Conservation (phyloP, 2,329 filamentous ascomycete genomes). For the Aspergillus proliferans region DNA sequence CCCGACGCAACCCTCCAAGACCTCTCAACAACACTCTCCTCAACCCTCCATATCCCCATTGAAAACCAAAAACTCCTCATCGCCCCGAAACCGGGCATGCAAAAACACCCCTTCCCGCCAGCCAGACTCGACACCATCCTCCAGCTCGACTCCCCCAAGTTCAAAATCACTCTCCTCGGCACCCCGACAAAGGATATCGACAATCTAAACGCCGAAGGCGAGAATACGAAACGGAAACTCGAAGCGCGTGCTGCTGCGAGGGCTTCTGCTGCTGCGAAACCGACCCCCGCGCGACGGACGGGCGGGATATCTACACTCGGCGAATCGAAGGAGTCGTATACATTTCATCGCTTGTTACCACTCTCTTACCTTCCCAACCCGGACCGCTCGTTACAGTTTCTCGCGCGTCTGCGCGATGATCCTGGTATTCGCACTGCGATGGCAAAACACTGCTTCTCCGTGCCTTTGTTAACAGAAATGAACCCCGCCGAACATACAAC, state of each 20-base stretch:
- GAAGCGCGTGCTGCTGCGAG: conserved; percentile 24
- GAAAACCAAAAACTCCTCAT: conserved; percentile 43
- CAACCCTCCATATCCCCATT: conserved; percentile 32
- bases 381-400: conserved; percentile 61
- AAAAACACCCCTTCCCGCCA: conserved; percentile 39
- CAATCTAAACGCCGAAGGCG: conserved; percentile 34
- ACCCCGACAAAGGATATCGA: conserved; percentile 37
- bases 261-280: conserved; percentile 6
- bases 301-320: conserved; percentile 25
- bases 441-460: conserved; percentile 75
- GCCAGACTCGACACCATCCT: conserved; percentile 29
- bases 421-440: conserved; percentile 79
- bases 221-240: conserved; percentile 20
- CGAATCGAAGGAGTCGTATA: conserved; percentile 61
- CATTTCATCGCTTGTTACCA: conserved; percentile 71
- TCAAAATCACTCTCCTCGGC: conserved; percentile 44
- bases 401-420: conserved; percentile 72
- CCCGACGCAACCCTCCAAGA: conserved; percentile 46
- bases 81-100: conserved; percentile 42
- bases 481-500: conserved; percentile 78
- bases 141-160: conserved; percentile 29
- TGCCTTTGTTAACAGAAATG: conserved; percentile 90
- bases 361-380: conserved; percentile 72
- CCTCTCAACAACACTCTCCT: conserved; percentile 30
- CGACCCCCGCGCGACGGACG: conserved; percentile 6